These are phyloP conservation scores for Blastocystis sp. DNA, from an alignment of 352 stramenopile genomes.

Conservation along the genomic window DNA sequence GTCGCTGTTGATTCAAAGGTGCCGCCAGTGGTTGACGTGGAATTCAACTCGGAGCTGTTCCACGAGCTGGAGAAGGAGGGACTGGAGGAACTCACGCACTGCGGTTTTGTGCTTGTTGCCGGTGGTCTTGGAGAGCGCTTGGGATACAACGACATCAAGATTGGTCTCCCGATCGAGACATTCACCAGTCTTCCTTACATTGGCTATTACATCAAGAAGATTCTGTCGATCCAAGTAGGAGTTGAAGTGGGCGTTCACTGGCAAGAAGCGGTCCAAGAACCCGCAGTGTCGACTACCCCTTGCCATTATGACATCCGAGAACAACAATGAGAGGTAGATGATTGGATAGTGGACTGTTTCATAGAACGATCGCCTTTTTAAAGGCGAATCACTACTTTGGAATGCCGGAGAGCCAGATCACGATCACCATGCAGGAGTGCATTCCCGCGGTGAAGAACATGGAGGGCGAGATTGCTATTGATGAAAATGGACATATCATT, in stretches of 20 bases:
- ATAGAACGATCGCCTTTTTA: conserved; percentile 83
- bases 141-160: conserved; percentile 91
- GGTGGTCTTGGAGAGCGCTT: conserved; percentile 91
- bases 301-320: conserved; percentile 94
- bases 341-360: not conserved
- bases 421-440: conserved; percentile 94
- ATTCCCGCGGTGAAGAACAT: conserved; percentile 83
- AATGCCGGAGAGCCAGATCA: conserved; percentile 83
- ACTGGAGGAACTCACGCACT: conserved; percentile 74
- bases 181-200: conserved; percentile 85
- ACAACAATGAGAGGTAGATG: conserved; percentile 80
- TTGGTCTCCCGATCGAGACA: conserved; percentile 88
- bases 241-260: conserved; percentile 70
- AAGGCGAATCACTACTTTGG: conserved; percentile 87
- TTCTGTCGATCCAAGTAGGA: conserved; percentile 82
- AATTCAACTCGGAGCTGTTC: conserved; percentile 78
- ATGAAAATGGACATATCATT: conserved; percentile 74
- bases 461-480: conserved; percentile 79
- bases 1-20: conserved; percentile 71
- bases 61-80: conserved; percentile 76
- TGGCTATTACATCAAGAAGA: conserved; percentile 86
- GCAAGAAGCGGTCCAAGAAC: not conserved
- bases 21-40: conserved; percentile 64
- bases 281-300: conserved; percentile 78
- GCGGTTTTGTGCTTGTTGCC: conserved; percentile 91